Evolutionary conservation across 1,284 basidiomycete species (phyloP).

Genomic region (Marasmius tenuissimus): DNA sequence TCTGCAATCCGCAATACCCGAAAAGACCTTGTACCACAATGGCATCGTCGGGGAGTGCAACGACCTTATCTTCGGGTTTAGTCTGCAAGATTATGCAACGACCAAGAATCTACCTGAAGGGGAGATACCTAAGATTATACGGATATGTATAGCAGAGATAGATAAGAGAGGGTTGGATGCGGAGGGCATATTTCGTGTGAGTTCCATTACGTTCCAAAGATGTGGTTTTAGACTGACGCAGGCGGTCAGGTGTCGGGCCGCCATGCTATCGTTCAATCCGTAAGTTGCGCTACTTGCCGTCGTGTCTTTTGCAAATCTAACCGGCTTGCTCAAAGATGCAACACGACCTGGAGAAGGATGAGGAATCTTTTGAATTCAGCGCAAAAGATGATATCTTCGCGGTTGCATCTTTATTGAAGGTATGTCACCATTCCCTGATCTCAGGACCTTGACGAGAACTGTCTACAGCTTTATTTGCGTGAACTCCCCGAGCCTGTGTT

Average conservation of each 20-base stretch:
- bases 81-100: slow-evolving; percentile 90
- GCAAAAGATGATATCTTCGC: slow-evolving; percentile 84
- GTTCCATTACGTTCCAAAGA: slow-evolving; percentile 18
- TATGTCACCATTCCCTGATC: slow-evolving; percentile 29
- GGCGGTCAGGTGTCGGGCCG: slow-evolving; percentile 71
- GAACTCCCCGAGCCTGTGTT: slow-evolving; percentile 95
- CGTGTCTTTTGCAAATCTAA: slow-evolving; percentile 1
- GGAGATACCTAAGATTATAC: slow-evolving; percentile 82
- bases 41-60: slow-evolving; percentile 86
- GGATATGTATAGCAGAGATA: slow-evolving; percentile 83
- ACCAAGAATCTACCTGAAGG: slow-evolving; percentile 73
- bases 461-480: slow-evolving; percentile 75
- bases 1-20: slow-evolving; percentile 61
- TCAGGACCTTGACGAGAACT: not conserved
- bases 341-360: slow-evolving; percentile 89
- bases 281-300: slow-evolving; percentile 30
- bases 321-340: slow-evolving; percentile 55
- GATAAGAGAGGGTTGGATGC: slow-evolving; percentile 78
- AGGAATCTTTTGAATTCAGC: slow-evolving; percentile 81
- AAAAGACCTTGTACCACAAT: slow-evolving; percentile 74
- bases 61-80: slow-evolving; percentile 91
- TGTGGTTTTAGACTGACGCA: not conserved
- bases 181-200: slow-evolving; percentile 85
- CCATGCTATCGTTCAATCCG: slow-evolving; percentile 82
- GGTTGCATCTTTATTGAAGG: slow-evolving; percentile 91